phyloP scores from a whole-genome alignment of 2,329 filamentous ascomycete genomes.

The Fusarium transvaalense region DNA sequence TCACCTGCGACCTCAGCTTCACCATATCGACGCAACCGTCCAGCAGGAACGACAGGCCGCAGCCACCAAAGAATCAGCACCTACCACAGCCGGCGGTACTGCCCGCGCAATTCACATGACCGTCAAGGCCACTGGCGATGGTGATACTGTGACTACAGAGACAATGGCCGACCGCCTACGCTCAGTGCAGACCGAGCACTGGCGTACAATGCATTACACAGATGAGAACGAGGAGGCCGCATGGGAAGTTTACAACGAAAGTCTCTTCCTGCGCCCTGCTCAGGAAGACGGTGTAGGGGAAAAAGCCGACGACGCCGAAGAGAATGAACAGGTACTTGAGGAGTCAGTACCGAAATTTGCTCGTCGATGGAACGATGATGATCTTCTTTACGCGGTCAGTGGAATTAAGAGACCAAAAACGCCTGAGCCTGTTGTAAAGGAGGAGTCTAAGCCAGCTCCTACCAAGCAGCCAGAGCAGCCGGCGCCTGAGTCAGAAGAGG shows the following conservation, averaged over 20 bases:
- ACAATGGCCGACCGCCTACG: constrained; percentile 83
- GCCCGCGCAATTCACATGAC: constrained; percentile 88
- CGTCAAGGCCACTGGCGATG: constrained; percentile 80
- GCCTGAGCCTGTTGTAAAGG: constrained; percentile 45
- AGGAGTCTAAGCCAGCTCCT: constrained; percentile 46
- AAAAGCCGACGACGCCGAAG: constrained; percentile 35
- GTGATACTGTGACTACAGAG: constrained; percentile 73
- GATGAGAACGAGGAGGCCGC: constrained; percentile 83
- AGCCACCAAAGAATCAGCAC: constrained; percentile 54
- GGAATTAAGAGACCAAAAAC: constrained; percentile 57
- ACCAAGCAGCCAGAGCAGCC: constrained; percentile 32
- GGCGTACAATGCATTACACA: constrained; percentile 82
- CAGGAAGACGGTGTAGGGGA: constrained; percentile 32
- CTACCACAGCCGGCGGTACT: constrained; percentile 57
- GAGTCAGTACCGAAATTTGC: constrained; percentile 56
- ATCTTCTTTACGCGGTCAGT: constrained; percentile 61
- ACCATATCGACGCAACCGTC: constrained; percentile 87
- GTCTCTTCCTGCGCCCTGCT: constrained; percentile 63
- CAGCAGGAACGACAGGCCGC: constrained; percentile 72
- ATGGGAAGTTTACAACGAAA: constrained; percentile 81
- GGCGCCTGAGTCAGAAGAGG: constrained; percentile 43
- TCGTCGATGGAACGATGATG: constrained; percentile 59
- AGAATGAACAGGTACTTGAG: constrained; percentile 48
- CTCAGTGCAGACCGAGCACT: constrained; percentile 83
- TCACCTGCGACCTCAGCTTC: constrained; percentile 90